Conservation (phyloP, 2,329 filamentous ascomycete genomes). For the Sclerotinia nivalis region DNA sequence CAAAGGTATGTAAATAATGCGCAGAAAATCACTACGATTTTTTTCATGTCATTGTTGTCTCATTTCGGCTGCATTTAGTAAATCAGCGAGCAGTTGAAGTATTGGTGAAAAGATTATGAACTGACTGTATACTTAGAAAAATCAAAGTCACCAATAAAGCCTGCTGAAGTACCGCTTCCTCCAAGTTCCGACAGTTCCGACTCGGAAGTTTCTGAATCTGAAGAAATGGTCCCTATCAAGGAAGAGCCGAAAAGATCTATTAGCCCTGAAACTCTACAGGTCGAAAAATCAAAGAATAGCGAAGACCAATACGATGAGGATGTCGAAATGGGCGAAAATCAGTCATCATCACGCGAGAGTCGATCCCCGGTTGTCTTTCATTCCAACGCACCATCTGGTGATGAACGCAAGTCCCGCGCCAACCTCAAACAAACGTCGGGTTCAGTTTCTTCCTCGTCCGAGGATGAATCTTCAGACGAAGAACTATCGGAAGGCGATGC, state of each 20-base stretch:
- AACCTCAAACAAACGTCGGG: neutral
- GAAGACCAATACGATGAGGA: constrained; percentile 24
- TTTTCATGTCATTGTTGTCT: neutral
- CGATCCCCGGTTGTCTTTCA: constrained; percentile 38
- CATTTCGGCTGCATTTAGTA: neutral
- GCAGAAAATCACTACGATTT: neutral
- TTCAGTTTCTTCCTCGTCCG: neutral
- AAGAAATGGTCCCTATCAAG: constrained; percentile 23
- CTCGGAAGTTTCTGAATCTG: constrained; percentile 22
- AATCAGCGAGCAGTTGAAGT: neutral
- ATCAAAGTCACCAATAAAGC: constrained; percentile 3
- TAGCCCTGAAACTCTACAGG: neutral
- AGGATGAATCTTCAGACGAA: constrained; percentile 17
- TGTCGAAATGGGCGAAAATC: constrained; percentile 30
- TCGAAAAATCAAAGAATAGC: neutral
- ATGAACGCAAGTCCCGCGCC: constrained; percentile 1
- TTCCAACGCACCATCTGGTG: constrained; percentile 17
- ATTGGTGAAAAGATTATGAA: neutral
- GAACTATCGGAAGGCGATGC: constrained; percentile 20
- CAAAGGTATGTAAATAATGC: constrained; percentile 17
- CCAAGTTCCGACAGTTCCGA: constrained; percentile 19
- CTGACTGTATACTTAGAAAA: constrained; percentile 15
- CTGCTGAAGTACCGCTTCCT: constrained; percentile 6
- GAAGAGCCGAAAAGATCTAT: neutral
- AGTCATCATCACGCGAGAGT: constrained; percentile 35